Conservation (phyloP, 768 basidiomycete genomes). For the Astraeus odoratus region DNA sequence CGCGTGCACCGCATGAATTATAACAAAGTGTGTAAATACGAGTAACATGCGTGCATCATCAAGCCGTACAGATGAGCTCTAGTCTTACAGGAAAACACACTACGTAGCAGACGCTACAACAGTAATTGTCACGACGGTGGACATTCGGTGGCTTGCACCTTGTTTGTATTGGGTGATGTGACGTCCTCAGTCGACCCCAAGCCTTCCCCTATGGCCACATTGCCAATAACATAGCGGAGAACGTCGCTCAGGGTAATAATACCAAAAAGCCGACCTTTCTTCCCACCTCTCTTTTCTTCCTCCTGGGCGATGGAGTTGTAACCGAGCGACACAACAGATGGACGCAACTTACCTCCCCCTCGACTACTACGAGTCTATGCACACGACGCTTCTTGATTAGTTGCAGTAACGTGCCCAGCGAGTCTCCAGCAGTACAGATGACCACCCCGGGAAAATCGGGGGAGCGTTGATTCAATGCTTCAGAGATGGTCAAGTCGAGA, state of each 20-base stretch:
- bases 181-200: conserved; percentile 30
- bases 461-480: conserved; percentile 87
- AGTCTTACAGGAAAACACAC: not conserved
- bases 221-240: conserved; percentile 72
- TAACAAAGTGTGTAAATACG: too few relatives aligned
- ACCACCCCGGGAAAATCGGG: conserved; percentile 97
- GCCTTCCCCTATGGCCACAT: conserved; percentile 45
- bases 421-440: conserved; percentile 89
- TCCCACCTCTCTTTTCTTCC: conserved; percentile 73
- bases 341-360: conserved; percentile 60
- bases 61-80: not conserved
- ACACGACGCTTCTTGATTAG: conserved; percentile 91
- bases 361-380: conserved; percentile 92
- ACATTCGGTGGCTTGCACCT: conserved; percentile 12
- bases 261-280: conserved; percentile 76
- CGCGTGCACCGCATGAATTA: too few relatives aligned
- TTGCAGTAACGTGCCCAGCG: conserved; percentile 82
- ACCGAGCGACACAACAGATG: not conserved
- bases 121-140: conserved; percentile 10
- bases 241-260: conserved; percentile 89
- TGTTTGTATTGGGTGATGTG: conserved; percentile 6
- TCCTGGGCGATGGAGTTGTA: conserved; percentile 41
- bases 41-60: too few relatives aligned
- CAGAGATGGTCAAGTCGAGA: conserved; percentile 89
- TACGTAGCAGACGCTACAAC: too few relatives aligned